Conservation (phyloP, 192 early-diverging fungal genomes). For the Kickxella alabastrina region DNA sequence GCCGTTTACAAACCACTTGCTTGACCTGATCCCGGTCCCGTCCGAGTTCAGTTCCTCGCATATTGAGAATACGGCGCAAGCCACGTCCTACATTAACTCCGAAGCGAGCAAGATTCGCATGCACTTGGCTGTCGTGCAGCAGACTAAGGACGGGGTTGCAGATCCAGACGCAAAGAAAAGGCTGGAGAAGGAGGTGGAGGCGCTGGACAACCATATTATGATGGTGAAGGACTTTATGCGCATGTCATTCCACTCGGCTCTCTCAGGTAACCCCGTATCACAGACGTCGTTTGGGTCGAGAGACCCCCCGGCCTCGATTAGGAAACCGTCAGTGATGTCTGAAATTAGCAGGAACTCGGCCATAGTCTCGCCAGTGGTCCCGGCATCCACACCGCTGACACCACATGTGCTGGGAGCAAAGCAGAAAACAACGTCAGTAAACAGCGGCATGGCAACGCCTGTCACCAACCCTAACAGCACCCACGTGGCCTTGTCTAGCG, state of each 20-base stretch:
- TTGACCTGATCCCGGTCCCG: constrained; percentile 29
- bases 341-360: background rate
- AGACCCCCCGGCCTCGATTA: constrained; percentile 2
- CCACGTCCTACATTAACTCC: constrained; percentile 39
- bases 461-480: constrained; percentile 24
- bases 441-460: constrained; percentile 11
- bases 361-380: constrained; percentile 8
- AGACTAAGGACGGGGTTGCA: constrained; percentile 16
- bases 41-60: constrained; percentile 18
- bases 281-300: constrained; percentile 24
- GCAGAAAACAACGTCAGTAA: constrained; percentile 1
- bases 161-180: constrained; percentile 30
- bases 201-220: constrained; percentile 30
- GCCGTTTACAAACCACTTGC: constrained; percentile 47
- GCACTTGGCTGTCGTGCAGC: constrained; percentile 35
- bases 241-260: constrained; percentile 32
- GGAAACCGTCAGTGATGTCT: background rate
- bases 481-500: constrained; percentile 37
- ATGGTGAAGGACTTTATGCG: constrained; percentile 43
- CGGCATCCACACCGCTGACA: constrained; percentile 23
- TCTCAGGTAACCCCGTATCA: constrained; percentile 34
- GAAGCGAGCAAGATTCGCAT: constrained; percentile 34
- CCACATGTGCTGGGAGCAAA: constrained; percentile 24
- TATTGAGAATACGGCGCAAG: constrained; percentile 35
- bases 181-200: constrained; percentile 21